These are phyloP conservation scores for Santalum album DNA, from an alignment of 164 flowering plant species.

Conservation along the genomic window DNA sequence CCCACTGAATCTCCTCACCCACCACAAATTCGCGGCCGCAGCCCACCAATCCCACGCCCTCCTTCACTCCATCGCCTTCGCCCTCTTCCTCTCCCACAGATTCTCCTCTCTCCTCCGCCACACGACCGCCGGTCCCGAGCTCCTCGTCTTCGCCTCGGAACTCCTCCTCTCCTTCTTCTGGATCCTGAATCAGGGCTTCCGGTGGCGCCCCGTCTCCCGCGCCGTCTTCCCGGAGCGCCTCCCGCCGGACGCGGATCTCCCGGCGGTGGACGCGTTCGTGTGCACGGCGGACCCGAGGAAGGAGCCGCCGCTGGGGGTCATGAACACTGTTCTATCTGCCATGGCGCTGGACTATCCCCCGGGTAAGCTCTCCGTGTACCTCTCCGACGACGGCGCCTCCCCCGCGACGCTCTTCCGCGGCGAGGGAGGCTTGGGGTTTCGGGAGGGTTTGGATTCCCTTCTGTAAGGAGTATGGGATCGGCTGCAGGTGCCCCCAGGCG, in stretches of 20 bases:
- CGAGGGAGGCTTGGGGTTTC: conserved; percentile 35
- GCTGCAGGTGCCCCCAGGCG: conserved; percentile 37
- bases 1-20: not conserved
- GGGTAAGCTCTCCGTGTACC: conserved; percentile 51
- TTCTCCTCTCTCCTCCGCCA: not conserved
- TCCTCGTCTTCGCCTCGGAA: conserved; percentile 34
- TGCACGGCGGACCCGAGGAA: conserved; percentile 53
- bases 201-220: conserved; percentile 44
- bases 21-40: not conserved
- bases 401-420: conserved; percentile 25
- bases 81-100: not conserved
- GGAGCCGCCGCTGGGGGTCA: conserved; percentile 48
- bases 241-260: conserved; percentile 27
- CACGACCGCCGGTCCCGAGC: conserved; percentile 14
- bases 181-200: conserved; percentile 28
- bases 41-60: not conserved
- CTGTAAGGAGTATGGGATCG: conserved; percentile 35
- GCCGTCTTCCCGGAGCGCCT: conserved; percentile 35
- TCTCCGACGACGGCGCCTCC: conserved; percentile 67
- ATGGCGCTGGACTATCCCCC: conserved; percentile 61
- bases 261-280: conserved; percentile 45
- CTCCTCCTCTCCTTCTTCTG: conserved; percentile 35
- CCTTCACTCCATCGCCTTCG: not conserved
- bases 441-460: conserved; percentile 56
- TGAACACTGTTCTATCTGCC: conserved; percentile 70